phyloP scores from a whole-genome alignment of 306 rosid genomes.

The Prinsepia uniflora region DNA sequence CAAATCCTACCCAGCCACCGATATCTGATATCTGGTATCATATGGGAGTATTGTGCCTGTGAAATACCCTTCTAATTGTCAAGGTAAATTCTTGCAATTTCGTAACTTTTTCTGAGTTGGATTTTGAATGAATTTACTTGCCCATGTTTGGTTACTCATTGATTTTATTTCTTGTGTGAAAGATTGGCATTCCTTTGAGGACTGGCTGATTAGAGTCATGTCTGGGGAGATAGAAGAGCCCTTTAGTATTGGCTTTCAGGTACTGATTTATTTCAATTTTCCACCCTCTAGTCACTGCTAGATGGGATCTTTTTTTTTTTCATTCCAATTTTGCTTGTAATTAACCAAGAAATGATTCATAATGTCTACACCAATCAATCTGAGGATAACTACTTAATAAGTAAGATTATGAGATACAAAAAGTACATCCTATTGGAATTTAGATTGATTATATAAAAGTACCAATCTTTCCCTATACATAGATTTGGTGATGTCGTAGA shows the following conservation, averaged over 20 bases:
- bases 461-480: not conserved
- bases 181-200: constrained; percentile 23
- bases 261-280: constrained; percentile 11
- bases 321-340: not conserved
- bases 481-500: not conserved
- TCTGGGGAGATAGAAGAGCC: constrained; percentile 64
- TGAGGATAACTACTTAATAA: not conserved
- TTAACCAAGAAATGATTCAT: not conserved
- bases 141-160: not conserved
- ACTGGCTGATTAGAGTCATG: constrained; percentile 35
- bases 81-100: constrained; percentile 9
- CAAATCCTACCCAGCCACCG: not conserved
- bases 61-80: not conserved
- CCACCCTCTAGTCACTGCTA: constrained; percentile 3
- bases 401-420: not conserved
- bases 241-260: constrained; percentile 52
- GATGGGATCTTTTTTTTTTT: not conserved
- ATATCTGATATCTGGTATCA: constrained; percentile 2
- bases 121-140: constrained; percentile 4
- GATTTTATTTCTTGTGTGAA: constrained; percentile 21
- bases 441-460: not conserved
- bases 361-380: not conserved
- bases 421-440: not conserved
- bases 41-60: not conserved
- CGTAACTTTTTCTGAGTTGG: not conserved